Conservation (phyloP, 1,284 basidiomycete species). For the Omphalotus olearius region DNA sequence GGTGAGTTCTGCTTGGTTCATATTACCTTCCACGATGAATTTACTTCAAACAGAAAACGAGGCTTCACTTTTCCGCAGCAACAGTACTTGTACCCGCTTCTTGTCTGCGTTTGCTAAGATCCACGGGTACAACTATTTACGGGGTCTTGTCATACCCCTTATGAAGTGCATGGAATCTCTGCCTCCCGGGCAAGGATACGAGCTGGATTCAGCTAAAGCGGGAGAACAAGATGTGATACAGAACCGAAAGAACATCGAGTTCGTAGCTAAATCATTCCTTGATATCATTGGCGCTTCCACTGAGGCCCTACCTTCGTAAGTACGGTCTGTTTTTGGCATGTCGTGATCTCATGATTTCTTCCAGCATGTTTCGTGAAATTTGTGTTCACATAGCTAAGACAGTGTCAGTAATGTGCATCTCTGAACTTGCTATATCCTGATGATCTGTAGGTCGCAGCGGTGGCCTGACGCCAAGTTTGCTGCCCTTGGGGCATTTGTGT, state of each 20-base stretch:
- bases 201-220: slow-evolving; percentile 72
- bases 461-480: slow-evolving; percentile 86
- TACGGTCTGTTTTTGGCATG: slow-evolving; percentile 7
- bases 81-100: slow-evolving; percentile 82
- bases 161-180: slow-evolving; percentile 70
- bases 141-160: slow-evolving; percentile 73
- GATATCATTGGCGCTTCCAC: slow-evolving; percentile 73
- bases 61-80: slow-evolving; percentile 78
- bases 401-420: slow-evolving; percentile 53
- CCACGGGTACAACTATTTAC: slow-evolving; percentile 86
- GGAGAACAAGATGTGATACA: slow-evolving; percentile 57
- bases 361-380: slow-evolving; percentile 83
- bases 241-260: slow-evolving; percentile 71
- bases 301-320: slow-evolving; percentile 72
- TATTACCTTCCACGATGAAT: not conserved
- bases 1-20: slow-evolving; percentile 38
- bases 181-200: slow-evolving; percentile 73
- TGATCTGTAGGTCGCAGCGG: slow-evolving; percentile 11
- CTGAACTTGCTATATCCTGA: not conserved
- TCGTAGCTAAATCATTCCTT: slow-evolving; percentile 75
- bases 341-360: not conserved
- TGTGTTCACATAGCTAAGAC: slow-evolving; percentile 80
- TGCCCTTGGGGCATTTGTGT: slow-evolving; percentile 89
- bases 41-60: slow-evolving; percentile 56
- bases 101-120: slow-evolving; percentile 81